phyloP scores from a whole-genome alignment of 176 grass and related monocot species.

The Echinochloa phyllopogon region DNA sequence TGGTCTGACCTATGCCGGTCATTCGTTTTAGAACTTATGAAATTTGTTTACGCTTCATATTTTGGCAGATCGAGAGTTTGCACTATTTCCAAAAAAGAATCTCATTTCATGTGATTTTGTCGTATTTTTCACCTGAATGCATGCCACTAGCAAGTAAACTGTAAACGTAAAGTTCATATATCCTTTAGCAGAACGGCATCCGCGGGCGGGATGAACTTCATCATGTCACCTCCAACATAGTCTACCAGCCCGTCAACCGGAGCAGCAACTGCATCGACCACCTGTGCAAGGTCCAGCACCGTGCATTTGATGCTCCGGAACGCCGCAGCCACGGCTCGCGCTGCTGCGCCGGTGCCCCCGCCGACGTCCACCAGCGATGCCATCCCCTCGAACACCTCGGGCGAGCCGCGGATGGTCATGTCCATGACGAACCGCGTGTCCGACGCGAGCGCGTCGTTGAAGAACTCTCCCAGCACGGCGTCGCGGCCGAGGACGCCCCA shows the following conservation, averaged over 20 bases:
- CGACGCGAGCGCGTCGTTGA: slow-evolving; percentile 37
- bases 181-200: not conserved
- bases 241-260: not conserved
- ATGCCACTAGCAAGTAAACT: not conserved
- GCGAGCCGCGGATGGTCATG: not conserved
- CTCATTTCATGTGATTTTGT: not conserved
- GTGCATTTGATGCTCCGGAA: slow-evolving; percentile 50
- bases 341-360: slow-evolving; percentile 17
- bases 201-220: no score
- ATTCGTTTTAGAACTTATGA: no score
- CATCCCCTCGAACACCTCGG: slow-evolving; percentile 24
- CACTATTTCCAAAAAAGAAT: not conserved
- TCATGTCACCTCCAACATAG: no score
- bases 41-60: not conserved
- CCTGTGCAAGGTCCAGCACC: slow-evolving; percentile 56
- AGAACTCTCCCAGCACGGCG: not conserved
- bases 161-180: not conserved
- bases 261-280: not conserved
- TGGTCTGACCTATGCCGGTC: not conserved
- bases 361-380: slow-evolving; percentile 52
- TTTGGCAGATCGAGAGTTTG: not conserved
- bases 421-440: slow-evolving; percentile 30
- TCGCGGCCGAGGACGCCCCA: slow-evolving; percentile 12
- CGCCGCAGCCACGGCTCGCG: slow-evolving; percentile 3
- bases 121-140: no score